Base-by-base conservation (phyloP, 1,284 basidiomycete genomes). In the Ganoderma resinaceum region DNA sequence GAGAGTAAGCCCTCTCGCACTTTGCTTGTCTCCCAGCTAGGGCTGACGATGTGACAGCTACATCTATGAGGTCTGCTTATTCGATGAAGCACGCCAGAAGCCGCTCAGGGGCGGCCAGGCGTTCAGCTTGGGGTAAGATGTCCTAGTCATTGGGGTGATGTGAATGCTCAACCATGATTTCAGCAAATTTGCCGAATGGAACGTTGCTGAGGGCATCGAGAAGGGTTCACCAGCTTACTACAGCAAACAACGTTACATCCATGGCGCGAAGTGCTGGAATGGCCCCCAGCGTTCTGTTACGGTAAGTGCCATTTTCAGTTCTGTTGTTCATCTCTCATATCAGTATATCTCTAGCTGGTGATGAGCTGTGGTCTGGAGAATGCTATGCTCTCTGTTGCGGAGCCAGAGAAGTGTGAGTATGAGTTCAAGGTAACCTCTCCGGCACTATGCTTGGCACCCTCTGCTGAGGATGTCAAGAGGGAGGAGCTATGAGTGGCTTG, bases 361-460 rank as follows among this genome's bases (percentile, higher is more conserved):
- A 80, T 98, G 63, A 84, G 88, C 4, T 99, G 97, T 76, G 97
- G 95, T 1, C 91, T 87, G 4, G 92, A 95, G 75, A 99, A 99
- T 75, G 87, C 85, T 7, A 80, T 99, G n/a, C 80, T 91, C 16
- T 88, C 91, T 1, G 90, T 99, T 4, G 87, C 89, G 61, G 97
- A 99, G 82, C 86, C 95, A 8, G 97, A 99, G 81, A 99, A 99
- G 83, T 99, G 97, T 83, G 95, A 97, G 81, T 99, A 99, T 78
- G 89, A 91, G 76, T 90, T 98, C 78, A 94, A 91, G 62, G 95
- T 90, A 14, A 95, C 93, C 35, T 91, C 91, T 0, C 98, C 97
- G 7, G 97, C 97, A 0, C 83, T 99, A 42, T 99, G 97, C 80
- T 85, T 90, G 78, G 93, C 94, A 33, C 70, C 67, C 6, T 64